Percentiles rank a stretch among this genome's conserved stretches.
phyloP scores from a whole-genome alignment of 495 filamentous ascomycete genomes.

The Penicillium riverlandense region DNA sequence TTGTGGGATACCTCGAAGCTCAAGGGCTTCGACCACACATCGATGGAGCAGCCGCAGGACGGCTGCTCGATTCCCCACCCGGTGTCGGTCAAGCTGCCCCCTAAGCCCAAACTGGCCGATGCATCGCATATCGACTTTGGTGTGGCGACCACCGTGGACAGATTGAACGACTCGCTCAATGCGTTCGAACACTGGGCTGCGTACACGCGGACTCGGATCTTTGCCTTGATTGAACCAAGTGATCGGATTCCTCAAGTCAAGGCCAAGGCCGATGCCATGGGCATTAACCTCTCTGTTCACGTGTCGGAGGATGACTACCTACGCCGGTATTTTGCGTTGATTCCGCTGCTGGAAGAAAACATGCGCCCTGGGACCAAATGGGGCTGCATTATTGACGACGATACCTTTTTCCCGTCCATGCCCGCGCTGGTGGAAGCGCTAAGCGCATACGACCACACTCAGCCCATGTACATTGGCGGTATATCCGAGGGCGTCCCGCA shows the following conservation, averaged over 20 bases:
- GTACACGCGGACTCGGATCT: conserved; percentile 46
- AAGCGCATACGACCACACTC: conserved; percentile 33
- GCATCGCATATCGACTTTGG: conserved; percentile 53
- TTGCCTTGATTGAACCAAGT: conserved; percentile 48
- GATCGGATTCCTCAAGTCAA: conserved; percentile 22
- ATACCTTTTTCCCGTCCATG: conserved; percentile 59
- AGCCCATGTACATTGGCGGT: conserved; percentile 47
- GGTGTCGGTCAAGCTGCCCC: conserved; percentile 26
- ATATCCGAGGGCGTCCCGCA: conserved; percentile 48
- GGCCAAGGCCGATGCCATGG: conserved; percentile 32
- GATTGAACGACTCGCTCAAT: conserved; percentile 49
- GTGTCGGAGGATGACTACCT: conserved; percentile 41
- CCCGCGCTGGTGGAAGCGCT: conserved; percentile 40
- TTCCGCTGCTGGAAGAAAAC: conserved; percentile 42
- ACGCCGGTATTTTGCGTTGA: conserved; percentile 53
- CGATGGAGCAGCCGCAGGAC: conserved; percentile 15
- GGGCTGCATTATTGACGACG: conserved; percentile 61
- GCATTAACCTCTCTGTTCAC: conserved; percentile 47
- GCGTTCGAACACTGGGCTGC: conserved; percentile 57
- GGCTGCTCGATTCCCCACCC: conserved; percentile 28
- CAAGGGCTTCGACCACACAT: not conserved
- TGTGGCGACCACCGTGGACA: conserved; percentile 49
- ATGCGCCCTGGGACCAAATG: conserved; percentile 45
- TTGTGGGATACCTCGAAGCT: conserved; percentile 17
- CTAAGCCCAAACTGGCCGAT: conserved; percentile 26